Conservation (phyloP, 371 early-diverging fungal genomes). For the Phascolomyces articulosus region DNA sequence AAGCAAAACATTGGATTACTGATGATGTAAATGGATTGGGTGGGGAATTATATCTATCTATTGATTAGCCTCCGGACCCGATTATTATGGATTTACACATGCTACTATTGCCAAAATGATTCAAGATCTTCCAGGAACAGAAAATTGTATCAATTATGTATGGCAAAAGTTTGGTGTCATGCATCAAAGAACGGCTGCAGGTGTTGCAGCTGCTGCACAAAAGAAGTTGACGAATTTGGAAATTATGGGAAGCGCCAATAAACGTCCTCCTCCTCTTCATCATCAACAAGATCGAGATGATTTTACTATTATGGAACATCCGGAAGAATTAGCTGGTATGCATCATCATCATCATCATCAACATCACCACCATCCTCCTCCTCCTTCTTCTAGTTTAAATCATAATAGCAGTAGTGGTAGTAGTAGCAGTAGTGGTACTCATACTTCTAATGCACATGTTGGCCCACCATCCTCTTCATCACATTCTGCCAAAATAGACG, state of each 20-base stretch:
- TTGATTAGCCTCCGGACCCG: slow-evolving; percentile 78
- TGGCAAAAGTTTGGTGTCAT: slow-evolving; percentile 67
- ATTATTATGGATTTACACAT: slow-evolving; percentile 89
- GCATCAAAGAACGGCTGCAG: slow-evolving; percentile 47
- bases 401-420: too few species aligned
- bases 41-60: background rate
- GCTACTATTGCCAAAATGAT: slow-evolving; percentile 88
- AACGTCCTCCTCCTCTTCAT: slow-evolving; percentile 5
- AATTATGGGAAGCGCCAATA: slow-evolving; percentile 37
- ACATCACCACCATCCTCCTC: too few species aligned
- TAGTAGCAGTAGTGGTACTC: too few species aligned
- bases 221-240: slow-evolving; percentile 43
- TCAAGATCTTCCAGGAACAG: slow-evolving; percentile 82
- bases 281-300: slow-evolving; percentile 8
- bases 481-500: too few species aligned
- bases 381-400: too few species aligned
- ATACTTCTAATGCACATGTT: too few species aligned
- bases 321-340: background rate
- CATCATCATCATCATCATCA: too few species aligned
- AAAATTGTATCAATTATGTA: slow-evolving; percentile 73
- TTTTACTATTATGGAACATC: slow-evolving; percentile 1
- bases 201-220: slow-evolving; percentile 49
- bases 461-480: too few species aligned
- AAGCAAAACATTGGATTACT: too few species aligned
- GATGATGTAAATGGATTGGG: too few species aligned